phyloP scores from a whole-genome alignment of 192 early-diverging fungal species.

The Backusella sp. region DNA sequence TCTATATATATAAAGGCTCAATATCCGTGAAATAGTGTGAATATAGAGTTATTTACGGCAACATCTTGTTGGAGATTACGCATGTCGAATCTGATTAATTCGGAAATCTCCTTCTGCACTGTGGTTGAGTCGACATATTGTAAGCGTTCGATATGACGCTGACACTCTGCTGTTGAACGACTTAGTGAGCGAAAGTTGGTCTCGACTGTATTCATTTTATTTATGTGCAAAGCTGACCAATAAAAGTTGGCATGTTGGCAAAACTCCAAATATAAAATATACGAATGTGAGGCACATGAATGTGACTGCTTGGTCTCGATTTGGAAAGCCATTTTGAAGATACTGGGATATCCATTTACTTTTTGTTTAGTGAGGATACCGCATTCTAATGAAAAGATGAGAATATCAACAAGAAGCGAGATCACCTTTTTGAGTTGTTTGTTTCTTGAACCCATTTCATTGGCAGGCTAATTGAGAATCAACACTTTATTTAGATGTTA shows the following conservation, averaged over 20 bases:
- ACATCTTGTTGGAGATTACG: slow-evolving; percentile 18
- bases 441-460: too few species aligned
- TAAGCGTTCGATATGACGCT: slow-evolving; percentile 13
- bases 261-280: background rate
- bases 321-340: background rate
- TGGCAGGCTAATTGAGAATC: too few species aligned
- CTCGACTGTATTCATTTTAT: slow-evolving; percentile 15
- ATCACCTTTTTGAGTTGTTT: too few species aligned
- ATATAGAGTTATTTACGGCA: slow-evolving; percentile 3
- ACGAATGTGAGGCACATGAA: background rate
- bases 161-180: slow-evolving; percentile 25
- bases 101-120: slow-evolving; percentile 16
- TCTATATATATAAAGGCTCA: slow-evolving; percentile 22
- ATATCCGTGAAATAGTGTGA: background rate
- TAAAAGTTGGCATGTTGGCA: background rate
- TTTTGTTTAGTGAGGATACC: too few species aligned
- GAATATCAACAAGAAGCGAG: too few species aligned
- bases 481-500: too few species aligned
- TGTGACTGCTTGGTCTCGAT: background rate
- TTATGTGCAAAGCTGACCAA: background rate
- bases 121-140: slow-evolving; percentile 9
- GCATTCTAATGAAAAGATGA: too few species aligned
- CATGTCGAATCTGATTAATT: slow-evolving; percentile 11
- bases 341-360: too few species aligned
- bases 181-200: slow-evolving; percentile 18